Percentiles rank a stretch among this genome's conserved stretches.
These are phyloP conservation scores for Aspergillus ellipticus DNA, from an alignment of 495 filamentous ascomycete species.

Conservation along the genomic window DNA sequence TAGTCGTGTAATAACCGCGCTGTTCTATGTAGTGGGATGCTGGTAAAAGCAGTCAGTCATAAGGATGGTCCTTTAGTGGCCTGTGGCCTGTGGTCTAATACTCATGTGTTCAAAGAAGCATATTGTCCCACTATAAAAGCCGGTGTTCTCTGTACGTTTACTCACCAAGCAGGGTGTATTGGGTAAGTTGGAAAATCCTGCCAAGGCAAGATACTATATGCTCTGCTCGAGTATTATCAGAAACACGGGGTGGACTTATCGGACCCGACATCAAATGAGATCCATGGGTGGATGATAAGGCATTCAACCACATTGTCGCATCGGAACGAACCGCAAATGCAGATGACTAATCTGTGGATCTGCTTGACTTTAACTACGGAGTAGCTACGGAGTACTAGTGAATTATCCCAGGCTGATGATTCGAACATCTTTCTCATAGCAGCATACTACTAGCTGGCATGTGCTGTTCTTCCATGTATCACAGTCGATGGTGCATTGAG, in stretches of 20 bases:
- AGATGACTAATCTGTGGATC: background rate
- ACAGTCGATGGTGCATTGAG: too few species aligned
- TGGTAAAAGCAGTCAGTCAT: background rate
- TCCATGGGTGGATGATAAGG: background rate
- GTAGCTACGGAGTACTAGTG: background rate
- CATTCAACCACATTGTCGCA: background rate
- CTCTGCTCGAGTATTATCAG: background rate
- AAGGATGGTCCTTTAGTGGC: background rate
- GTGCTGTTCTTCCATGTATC: too few species aligned
- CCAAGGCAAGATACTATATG: background rate
- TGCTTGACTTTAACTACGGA: background rate
- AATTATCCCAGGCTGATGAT: too few species aligned
- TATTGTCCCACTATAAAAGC: background rate
- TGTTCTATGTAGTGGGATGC: background rate
- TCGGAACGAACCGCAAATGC: background rate
- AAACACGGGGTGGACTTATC: background rate
- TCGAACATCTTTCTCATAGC: too few species aligned
- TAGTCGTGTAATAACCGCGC: background rate
- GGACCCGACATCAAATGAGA: background rate
- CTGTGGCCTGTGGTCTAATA: background rate
- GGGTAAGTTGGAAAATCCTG: background rate
- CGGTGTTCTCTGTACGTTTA: background rate
- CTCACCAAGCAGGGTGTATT: background rate
- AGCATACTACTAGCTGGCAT: too few species aligned
- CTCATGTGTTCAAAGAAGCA: background rate